These are phyloP conservation scores for Dacryopinax primogenitus DNA, from an alignment of 768 basidiomycete species.

Conservation along the genomic window DNA sequence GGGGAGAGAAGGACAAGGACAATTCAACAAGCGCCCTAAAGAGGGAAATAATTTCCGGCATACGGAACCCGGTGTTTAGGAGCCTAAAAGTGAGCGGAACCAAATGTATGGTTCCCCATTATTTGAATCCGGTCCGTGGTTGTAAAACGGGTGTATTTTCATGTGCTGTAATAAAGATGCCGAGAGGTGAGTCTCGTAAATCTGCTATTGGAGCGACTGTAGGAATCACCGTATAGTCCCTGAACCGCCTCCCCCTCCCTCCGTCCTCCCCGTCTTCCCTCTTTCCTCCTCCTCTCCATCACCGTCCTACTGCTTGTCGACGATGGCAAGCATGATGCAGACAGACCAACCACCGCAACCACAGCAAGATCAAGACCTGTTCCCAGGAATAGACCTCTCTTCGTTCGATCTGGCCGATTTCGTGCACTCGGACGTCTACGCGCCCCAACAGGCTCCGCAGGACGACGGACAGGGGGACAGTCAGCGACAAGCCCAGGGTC, in stretches of 20 bases:
- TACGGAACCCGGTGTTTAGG: not conserved
- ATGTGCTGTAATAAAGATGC: no score
- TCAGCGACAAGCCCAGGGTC: not conserved
- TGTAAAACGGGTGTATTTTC: no score
- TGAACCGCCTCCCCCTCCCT: not conserved
- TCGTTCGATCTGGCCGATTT: slow-evolving; percentile 10
- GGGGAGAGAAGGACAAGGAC: no score
- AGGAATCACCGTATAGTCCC: no score
- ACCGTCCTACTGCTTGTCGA: not conserved
- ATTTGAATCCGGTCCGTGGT: no score
- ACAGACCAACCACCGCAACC: not conserved
- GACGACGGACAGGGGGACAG: not conserved
- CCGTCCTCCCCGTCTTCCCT: not conserved
- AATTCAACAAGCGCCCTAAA: no score
- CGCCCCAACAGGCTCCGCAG: slow-evolving; percentile 5
- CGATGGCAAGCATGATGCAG: not conserved
- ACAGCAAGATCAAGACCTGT: not conserved
- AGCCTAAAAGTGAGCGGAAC: not conserved
- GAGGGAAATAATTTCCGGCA: not conserved
- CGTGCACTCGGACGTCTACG: not conserved
- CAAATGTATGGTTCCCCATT: no score
- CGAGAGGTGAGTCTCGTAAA: not conserved
- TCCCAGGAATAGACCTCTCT: slow-evolving; percentile 3
- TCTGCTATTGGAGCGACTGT: not conserved
- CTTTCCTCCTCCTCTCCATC: not conserved